Conservation (phyloP, 345 rosid species). For the Hibiscus trionum region DNA sequence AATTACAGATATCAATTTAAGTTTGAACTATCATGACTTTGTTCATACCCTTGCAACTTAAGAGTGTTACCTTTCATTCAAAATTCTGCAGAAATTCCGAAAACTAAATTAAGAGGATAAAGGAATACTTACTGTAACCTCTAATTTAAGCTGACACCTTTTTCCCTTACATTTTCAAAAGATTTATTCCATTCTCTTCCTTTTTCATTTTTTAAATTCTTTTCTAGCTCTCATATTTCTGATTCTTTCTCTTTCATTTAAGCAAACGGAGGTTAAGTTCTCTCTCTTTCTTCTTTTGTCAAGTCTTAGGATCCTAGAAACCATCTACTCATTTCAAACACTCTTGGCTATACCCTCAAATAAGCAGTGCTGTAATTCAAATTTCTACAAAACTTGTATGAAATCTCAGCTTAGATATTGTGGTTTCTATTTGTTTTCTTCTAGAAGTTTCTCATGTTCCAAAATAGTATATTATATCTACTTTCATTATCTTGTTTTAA, state of each 20-base stretch:
- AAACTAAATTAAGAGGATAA: background rate
- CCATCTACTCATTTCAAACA: background rate
- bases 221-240: background rate
- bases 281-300: background rate
- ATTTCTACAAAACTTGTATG: background rate
- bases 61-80: background rate
- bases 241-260: background rate
- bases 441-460: background rate
- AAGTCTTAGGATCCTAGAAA: background rate
- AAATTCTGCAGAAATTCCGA: background rate
- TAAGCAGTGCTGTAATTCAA: background rate
- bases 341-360: background rate
- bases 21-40: conserved; percentile 2
- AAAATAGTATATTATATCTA: background rate
- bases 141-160: background rate
- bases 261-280: background rate
- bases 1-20: conserved; percentile 6
- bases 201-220: background rate
- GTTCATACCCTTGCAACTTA: background rate
- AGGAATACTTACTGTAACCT: background rate
- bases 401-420: background rate
- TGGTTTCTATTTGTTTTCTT: background rate
- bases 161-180: background rate
- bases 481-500: background rate
- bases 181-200: background rate